A percentile compares a stretch with the other conserved stretches of the same genome.
phyloP scores from a whole-genome alignment of 352 stramenopile species.

The Phytophthora multivora region DNA sequence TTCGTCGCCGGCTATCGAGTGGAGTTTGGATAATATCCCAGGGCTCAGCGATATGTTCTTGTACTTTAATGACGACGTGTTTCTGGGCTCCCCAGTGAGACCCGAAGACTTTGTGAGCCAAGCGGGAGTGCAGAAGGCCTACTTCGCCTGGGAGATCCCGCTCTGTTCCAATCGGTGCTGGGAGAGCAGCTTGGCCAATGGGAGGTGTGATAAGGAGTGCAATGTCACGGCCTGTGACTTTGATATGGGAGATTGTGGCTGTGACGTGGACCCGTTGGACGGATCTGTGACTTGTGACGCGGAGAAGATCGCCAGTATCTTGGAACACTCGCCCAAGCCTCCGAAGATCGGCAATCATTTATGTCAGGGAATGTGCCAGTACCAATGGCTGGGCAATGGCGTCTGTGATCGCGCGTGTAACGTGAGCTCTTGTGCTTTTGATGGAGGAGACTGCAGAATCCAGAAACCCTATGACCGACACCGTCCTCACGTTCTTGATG shows the following conservation, averaged over 20 bases:
- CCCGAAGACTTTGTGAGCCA: constrained; percentile 94
- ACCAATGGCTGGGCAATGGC: constrained; percentile 82
- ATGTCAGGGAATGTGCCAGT: constrained; percentile 78
- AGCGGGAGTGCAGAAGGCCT: constrained; percentile 88
- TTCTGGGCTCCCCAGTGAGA: constrained; percentile 86
- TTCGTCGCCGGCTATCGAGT: constrained; percentile 94
- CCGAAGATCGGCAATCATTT: constrained; percentile 59
- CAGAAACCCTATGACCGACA: constrained; percentile 22
- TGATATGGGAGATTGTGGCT: constrained; percentile 94
- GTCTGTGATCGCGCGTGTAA: constrained; percentile 82
- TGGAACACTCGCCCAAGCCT: constrained; percentile 53
- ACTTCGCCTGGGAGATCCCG: constrained; percentile 94
- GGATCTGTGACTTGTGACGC: constrained; percentile 59
- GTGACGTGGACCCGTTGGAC: constrained; percentile 55
- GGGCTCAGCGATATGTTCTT: constrained; percentile 92
- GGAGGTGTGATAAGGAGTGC: constrained; percentile 88
- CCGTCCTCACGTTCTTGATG: constrained; percentile 11
- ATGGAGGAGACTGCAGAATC: constrained; percentile 79
- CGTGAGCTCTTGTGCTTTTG: constrained; percentile 82
- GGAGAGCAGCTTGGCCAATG: constrained; percentile 80
- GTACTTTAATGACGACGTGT: constrained; percentile 98
- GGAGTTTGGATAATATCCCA: constrained; percentile 93
- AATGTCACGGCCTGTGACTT: constrained; percentile 91
- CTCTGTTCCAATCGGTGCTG: constrained; percentile 85
- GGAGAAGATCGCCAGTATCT: constrained; percentile 63